These are phyloP conservation scores for Sphaerulina musiva DNA, from an alignment of 2,329 filamentous ascomycete genomes.

Conservation along the genomic window DNA sequence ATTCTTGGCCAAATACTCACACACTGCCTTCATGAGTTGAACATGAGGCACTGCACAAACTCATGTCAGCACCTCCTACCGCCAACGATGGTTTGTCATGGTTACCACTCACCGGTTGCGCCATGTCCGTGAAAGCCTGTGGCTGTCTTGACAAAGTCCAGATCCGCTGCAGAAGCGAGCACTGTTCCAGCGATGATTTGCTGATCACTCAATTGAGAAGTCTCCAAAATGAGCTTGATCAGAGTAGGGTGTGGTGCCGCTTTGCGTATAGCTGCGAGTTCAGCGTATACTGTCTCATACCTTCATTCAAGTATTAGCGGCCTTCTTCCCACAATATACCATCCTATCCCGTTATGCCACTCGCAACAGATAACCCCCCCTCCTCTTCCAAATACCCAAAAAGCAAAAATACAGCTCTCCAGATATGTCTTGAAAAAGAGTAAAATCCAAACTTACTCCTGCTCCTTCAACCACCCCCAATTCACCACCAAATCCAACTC, in stretches of 20 bases:
- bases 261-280: slow-evolving; percentile 48
- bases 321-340: too few species aligned
- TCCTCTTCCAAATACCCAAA: too few species aligned
- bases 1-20: slow-evolving; percentile 35
- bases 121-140: slow-evolving; percentile 54
- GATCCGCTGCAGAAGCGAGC: slow-evolving; percentile 47
- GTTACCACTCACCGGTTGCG: slow-evolving; percentile 30
- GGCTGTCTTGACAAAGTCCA: slow-evolving; percentile 56
- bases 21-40: slow-evolving; percentile 47
- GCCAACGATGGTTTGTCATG: too few species aligned
- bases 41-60: slow-evolving; percentile 43
- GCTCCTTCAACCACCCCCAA: slow-evolving; percentile 39
- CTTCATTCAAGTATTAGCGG: too few species aligned
- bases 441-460: slow-evolving; percentile 12
- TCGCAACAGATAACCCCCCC: too few species aligned
- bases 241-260: slow-evolving; percentile 39
- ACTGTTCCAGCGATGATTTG: slow-evolving; percentile 51
- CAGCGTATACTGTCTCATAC: slow-evolving; percentile 48
- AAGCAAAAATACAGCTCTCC: too few species aligned
- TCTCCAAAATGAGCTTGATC: slow-evolving; percentile 56
- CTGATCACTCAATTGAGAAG: slow-evolving; percentile 43
- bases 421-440: too few species aligned
- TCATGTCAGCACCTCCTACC: not conserved
- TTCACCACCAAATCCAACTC: slow-evolving; percentile 58
- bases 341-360: too few species aligned